Evolutionary conservation across 495 filamentous ascomycete genomes (phyloP), one percentile per base, ranked within the genome.

Genomic region (Staphylotrichum tortipilum): DNA sequence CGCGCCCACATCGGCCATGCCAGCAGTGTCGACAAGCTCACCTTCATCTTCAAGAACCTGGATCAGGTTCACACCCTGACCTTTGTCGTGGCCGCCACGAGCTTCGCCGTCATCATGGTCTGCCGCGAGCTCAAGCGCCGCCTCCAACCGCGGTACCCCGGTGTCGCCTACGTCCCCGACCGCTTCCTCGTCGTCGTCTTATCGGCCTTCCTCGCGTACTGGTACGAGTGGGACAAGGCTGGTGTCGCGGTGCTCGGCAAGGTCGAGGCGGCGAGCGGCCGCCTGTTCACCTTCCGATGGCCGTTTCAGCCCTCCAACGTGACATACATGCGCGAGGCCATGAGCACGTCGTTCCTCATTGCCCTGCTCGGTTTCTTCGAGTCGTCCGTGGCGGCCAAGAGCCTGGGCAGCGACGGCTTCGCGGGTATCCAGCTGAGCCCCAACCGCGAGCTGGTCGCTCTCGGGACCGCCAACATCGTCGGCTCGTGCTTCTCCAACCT

Each of bases 341-440:
- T 95, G 77, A 82, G 85, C 50, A 96, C 94, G 1, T 84, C 92
- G 0, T 94, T 99, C 57, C 72, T 97, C 26, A 96, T 99, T 47
- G 88, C 89, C 4, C 74, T 99, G 18, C 80, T 99, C 7, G 92
- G 92, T 17, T 99, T 99, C 73, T 99, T 99, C 57, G 92, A 99
- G 71, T 94, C 88, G 22, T 94, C 89, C 0, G 89, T 99, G n/a
- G 92, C 92, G 1, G 94, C 92, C 26, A 97, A 97, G 67, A 86
- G 84, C 49, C 68, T 99, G 2, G 86, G 84, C 7, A 75, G 73
- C 14, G 80, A 83, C 39, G 71, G 73, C 17, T 82, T 82, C 28
- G 77, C 86, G 49, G 85, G 81, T 22, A 84, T 94, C 60, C 70
- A 82, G 28, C 73, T 97, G 39, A 95, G 88, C 60, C 81, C 92